phyloP scores from a whole-genome alignment of 2,329 filamentous ascomycete species.

The Monosporascus sp. region DNA sequence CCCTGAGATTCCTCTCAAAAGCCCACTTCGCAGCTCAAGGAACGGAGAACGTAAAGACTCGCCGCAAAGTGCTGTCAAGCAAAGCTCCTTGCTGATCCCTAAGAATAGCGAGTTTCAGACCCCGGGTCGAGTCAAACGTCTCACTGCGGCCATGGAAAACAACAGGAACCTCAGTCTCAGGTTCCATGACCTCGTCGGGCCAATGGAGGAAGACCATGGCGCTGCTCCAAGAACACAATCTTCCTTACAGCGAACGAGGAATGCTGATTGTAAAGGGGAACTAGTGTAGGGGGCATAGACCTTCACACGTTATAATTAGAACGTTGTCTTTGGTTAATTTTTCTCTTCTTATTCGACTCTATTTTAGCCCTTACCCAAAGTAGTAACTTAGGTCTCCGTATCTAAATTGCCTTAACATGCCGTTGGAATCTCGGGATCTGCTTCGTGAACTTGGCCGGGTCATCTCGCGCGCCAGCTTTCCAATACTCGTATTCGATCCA shows the following conservation, averaged over 20 bases:
- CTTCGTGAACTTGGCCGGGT: conserved; percentile 37
- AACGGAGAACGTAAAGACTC: neutral
- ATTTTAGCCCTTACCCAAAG: neutral
- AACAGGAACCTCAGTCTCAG: neutral
- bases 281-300: neutral
- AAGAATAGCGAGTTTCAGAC: neutral
- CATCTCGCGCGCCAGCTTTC: conserved; percentile 37
- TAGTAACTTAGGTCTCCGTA: neutral
- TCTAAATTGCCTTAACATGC: conserved; percentile 19
- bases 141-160: neutral
- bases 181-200: neutral
- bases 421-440: conserved; percentile 22
- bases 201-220: neutral
- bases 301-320: neutral
- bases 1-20: neutral
- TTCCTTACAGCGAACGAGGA: neutral
- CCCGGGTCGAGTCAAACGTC: neutral
- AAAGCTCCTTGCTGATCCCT: neutral
- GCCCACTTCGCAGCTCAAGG: neutral
- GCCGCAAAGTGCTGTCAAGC: neutral
- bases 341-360: neutral
- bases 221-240: no score
- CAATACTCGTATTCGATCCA: conserved; percentile 65
- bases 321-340: neutral
- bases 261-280: neutral